Evolutionary conservation across 371 early-diverging fungal genomes (phyloP).

Genomic region (Mortierella sp.): DNA sequence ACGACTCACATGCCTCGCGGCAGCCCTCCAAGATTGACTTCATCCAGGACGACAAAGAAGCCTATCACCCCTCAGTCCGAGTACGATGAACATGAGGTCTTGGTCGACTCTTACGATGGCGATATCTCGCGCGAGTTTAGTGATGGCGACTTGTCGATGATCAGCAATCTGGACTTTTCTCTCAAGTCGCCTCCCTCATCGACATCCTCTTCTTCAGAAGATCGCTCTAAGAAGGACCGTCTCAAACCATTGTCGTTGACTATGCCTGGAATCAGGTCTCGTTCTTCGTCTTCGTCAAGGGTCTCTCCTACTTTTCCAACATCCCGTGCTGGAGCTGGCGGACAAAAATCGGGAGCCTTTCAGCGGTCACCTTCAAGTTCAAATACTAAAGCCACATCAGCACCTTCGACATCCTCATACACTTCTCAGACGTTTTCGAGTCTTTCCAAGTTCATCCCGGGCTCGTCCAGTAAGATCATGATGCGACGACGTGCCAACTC

Average conservation of each 20-base stretch:
- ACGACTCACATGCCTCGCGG: neutral
- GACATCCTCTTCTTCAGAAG: neutral
- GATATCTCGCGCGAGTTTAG: neutral
- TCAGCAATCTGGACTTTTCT: neutral
- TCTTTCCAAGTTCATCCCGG: slow-evolving; percentile 38
- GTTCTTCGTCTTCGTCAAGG: neutral
- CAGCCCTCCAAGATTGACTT: neutral
- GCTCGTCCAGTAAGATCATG: slow-evolving; percentile 25
- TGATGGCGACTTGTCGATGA: neutral
- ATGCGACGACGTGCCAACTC: slow-evolving; percentile 38
- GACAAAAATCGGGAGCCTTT: neutral
- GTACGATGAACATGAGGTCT: slow-evolving; percentile 40
- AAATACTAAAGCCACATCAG: neutral
- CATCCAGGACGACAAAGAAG: neutral
- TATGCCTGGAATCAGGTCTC: neutral
- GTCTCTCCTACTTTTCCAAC: neutral
- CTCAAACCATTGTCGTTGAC: neutral
- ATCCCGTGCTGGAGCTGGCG: too few relatives aligned
- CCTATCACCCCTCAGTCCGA: slow-evolving; percentile 9
- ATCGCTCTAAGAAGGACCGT: neutral
- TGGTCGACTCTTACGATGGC: slow-evolving; percentile 29
- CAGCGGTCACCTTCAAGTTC: neutral
- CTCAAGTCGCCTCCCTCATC: neutral
- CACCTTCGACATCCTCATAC: neutral
- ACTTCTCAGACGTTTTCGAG: slow-evolving; percentile 18